A percentile compares a stretch with the other conserved stretches of the same genome.
These are phyloP conservation scores for Populus tomentosa DNA, from an alignment of 441 rosid species.

Conservation along the genomic window DNA sequence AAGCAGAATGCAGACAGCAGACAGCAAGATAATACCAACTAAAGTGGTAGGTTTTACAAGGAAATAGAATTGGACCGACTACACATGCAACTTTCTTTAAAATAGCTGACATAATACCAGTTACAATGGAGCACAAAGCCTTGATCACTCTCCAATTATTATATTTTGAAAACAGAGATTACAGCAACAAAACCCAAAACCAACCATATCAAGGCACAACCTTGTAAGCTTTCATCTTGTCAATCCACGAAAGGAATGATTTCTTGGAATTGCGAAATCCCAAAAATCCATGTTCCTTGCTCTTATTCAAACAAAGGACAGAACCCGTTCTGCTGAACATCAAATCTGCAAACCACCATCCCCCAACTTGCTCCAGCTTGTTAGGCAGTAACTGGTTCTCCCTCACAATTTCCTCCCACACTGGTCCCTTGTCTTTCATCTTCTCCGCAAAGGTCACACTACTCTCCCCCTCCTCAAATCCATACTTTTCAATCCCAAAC, in stretches of 20 bases:
- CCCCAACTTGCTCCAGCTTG: neutral
- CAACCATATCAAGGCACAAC: neutral
- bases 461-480: constrained; percentile 18
- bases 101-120: too few species aligned
- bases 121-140: too few species aligned
- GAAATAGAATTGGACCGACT: neutral
- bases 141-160: too few species aligned
- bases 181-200: neutral
- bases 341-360: neutral
- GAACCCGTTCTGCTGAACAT: neutral
- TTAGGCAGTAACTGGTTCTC: neutral
- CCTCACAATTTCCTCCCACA: constrained; percentile 2
- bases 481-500: constrained; percentile 44
- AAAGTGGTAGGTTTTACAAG: neutral
- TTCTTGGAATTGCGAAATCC: neutral
- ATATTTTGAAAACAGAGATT: neutral
- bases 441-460: neutral
- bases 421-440: neutral
- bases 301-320: neutral
- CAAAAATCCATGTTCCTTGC: constrained; percentile 1
- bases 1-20: constrained; percentile 32
- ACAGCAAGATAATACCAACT: neutral
- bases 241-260: neutral
- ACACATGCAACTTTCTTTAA: neutral
- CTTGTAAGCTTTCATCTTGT: neutral